Conservation (phyloP, 441 rosid genomes). For the Erodium trifolium region DNA sequence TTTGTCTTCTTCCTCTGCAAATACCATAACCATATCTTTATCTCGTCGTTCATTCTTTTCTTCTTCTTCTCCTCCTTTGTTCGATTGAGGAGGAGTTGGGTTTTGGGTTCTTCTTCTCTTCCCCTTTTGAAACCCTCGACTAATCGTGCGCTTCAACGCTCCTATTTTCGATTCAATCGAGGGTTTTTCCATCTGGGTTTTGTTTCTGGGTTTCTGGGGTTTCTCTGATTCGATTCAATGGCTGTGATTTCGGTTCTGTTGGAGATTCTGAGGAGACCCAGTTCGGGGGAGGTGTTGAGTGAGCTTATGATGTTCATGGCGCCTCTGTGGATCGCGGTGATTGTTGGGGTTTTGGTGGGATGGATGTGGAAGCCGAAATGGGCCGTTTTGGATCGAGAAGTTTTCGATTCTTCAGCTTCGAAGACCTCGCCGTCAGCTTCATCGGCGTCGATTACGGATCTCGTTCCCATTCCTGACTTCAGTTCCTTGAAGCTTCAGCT, state of each 20-base stretch:
- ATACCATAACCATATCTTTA: constrained; percentile 14
- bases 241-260: constrained; percentile 34
- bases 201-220: not conserved
- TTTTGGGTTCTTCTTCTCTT: not conserved
- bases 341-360: constrained; percentile 70
- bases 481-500: constrained; percentile 25
- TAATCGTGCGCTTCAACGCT: constrained; percentile 36
- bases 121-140: constrained; percentile 28
- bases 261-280: constrained; percentile 38
- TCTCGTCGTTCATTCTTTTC: constrained; percentile 5
- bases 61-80: not conserved
- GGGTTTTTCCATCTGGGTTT: constrained; percentile 22
- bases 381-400: constrained; percentile 48
- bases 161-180: constrained; percentile 31
- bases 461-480: constrained; percentile 28
- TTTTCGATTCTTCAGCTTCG: constrained; percentile 21
- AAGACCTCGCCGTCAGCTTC: not conserved
- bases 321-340: constrained; percentile 71
- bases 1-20: constrained; percentile 1
- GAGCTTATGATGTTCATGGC: constrained; percentile 42
- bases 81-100: not conserved
- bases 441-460: constrained; percentile 2
- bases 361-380: constrained; percentile 93
- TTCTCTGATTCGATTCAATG: constrained; percentile 26
- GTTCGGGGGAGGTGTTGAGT: constrained; percentile 31